phyloP scores from a whole-genome alignment of 1,284 basidiomycete genomes.

The Polyporus tsugae region DNA sequence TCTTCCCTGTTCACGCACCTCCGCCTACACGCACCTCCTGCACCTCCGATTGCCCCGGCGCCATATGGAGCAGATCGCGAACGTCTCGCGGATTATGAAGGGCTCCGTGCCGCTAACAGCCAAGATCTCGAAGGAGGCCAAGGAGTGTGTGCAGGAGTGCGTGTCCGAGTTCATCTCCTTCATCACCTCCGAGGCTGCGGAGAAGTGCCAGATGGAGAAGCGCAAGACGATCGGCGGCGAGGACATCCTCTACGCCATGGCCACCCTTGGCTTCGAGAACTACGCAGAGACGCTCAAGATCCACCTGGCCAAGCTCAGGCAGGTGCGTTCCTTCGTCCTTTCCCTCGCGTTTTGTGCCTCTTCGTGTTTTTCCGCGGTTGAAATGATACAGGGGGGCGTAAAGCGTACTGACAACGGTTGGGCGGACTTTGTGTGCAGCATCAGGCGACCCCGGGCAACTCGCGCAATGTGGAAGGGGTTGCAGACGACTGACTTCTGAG shows the following conservation, averaged over 20 bases:
- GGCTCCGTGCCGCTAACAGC: constrained; percentile 87
- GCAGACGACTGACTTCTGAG: constrained; percentile 23
- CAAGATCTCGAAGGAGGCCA: constrained; percentile 97
- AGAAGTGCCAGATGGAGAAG: constrained; percentile 89
- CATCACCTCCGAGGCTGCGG: constrained; percentile 91
- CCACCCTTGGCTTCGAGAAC: constrained; percentile 92
- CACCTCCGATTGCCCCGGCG: constrained; percentile 3
- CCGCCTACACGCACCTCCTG: background rate
- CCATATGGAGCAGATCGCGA: constrained; percentile 76
- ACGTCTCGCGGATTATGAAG: constrained; percentile 97
- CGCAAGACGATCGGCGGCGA: constrained; percentile 90
- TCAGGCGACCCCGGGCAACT: constrained; percentile 26
- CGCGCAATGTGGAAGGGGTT: constrained; percentile 21
- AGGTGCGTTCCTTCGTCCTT: constrained; percentile 60
- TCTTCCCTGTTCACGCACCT: background rate
- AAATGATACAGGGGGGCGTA: background rate
- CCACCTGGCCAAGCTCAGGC: constrained; percentile 87
- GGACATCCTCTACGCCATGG: constrained; percentile 91
- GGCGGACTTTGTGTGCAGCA: constrained; percentile 17
- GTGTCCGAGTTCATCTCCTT: constrained; percentile 97
- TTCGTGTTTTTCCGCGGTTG: no score
- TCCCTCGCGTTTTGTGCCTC: background rate
- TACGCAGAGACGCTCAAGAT: constrained; percentile 92
- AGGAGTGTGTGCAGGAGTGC: constrained; percentile 96
- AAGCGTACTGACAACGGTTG: background rate